Base-by-base conservation (phyloP, 2,329 filamentous ascomycete species). In the Pestalotiopsis sp. region DNA sequence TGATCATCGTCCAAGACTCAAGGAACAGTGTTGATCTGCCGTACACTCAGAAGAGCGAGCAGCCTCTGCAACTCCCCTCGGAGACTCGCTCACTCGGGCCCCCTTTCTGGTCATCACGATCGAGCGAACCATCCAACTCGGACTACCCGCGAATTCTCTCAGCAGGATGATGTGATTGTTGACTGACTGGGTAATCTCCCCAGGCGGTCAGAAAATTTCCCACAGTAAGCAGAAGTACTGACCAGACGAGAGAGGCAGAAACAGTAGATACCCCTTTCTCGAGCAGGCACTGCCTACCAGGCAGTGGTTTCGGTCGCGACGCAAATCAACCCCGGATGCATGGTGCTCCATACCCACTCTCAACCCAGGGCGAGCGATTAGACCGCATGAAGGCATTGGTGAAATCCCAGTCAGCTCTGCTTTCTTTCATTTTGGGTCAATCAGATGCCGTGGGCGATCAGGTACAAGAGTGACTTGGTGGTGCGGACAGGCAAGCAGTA, bases 1-100 rank as follows among this genome's bases (percentile, higher is more conserved):
- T 59, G 57, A 59, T 59, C 57, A 59, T 59, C 57, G 57, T 36
- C 25, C 57, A 27, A n/a, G 45, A 52, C 20, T 56, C 49, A 56
- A 17, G 49, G 20, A 17, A 56, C 20, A 20, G 14, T 17, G 49
- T 56, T 17, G 49, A 17, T 20, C 49, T 56, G 14, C 49, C 49
- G 14, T 56, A 20, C 49, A 56, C 14, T 56, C 49, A 17, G 49
- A 13, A 56, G 49, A 56, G 13, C 14, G 13, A 56, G 31, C 31
- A 9, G 31, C 31, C 31, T 36, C 31, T 36, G 6, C 31, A 36
- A 36, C 31, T 36, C 31, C 7, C 31, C 45, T 36, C 27, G 23
- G 56, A 56, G 56, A 58, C 25, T 59, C 49, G 45, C 20, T 52
- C 45, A 14, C 41, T 14, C 41, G n/a, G 41, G 17, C 45, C 45